phyloP scores from a whole-genome alignment of 2,329 filamentous ascomycete species.

The Hypoxylon sp. region DNA sequence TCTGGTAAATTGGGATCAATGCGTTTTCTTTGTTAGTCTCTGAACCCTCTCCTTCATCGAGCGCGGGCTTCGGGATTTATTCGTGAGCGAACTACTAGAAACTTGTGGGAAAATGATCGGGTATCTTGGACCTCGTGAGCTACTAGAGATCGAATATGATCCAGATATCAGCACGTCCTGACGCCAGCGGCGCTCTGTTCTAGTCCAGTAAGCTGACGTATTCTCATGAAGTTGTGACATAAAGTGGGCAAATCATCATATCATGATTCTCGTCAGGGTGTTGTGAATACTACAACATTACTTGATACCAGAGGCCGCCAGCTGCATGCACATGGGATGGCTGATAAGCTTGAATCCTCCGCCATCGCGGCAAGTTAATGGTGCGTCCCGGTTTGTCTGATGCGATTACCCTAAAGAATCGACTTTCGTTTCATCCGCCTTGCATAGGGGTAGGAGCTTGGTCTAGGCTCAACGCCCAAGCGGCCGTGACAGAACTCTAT shows the following conservation, averaged over 20 bases:
- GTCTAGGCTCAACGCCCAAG: constrained; percentile 27
- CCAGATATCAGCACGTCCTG: background rate
- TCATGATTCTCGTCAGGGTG: constrained; percentile 17
- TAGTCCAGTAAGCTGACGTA: constrained; percentile 24
- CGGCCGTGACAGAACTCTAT: constrained; percentile 13
- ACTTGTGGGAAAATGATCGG: background rate
- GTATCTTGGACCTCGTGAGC: constrained; percentile 8
- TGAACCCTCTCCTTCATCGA: constrained; percentile 1
- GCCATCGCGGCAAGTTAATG: constrained; percentile 13
- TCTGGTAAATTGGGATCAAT: constrained; percentile 30
- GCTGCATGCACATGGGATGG: constrained; percentile 21
- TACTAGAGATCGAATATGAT: constrained; percentile 2
- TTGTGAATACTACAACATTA: background rate
- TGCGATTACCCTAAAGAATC: constrained; percentile 25
- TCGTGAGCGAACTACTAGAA: background rate
- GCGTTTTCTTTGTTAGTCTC: constrained; percentile 6
- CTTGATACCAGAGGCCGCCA: constrained; percentile 26
- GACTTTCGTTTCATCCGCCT: constrained; percentile 39
- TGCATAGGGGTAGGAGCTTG: constrained; percentile 15
- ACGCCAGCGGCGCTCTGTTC: constrained; percentile 4
- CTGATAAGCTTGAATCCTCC: constrained; percentile 42
- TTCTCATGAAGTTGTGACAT: constrained; percentile 13
- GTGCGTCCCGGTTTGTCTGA: constrained; percentile 18
- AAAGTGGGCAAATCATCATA: constrained; percentile 30
- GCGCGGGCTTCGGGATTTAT: constrained; percentile 23